Evolutionary conservation across 2,329 filamentous ascomycete species (phyloP), one percentile per base, ranked within the genome.

Genomic region (Orbilia oligospora): DNA sequence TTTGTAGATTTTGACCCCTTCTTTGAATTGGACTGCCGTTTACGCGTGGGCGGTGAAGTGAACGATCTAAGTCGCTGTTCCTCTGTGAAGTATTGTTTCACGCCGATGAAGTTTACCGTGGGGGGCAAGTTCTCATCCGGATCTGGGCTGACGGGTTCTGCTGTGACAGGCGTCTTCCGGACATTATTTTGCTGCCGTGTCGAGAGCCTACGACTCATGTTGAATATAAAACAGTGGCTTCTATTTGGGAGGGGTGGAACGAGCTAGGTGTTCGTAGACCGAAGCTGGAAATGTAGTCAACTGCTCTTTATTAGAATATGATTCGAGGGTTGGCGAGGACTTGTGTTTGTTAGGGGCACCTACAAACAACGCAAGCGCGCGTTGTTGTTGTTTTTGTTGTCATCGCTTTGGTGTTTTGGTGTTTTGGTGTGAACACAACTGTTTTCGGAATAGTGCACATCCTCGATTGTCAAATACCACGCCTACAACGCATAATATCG

Each of bases 341-440:
- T 36, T 8, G 14, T 9, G 38, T 4, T 9, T 38, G 63, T 53
- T 55, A 30, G 20, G 16, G 48, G 64, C 46, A 27, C 20, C 33
- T 4, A 36, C 27, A 24, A n/a, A 48, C 48, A 24, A 56, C 6
- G 20, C 18, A 20, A 9, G 46, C 64, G 71, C 71, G 71, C 55
- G 30, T 68, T 68, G 63, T 75, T 75, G 71, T 75, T 75, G 71
- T 75, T 75, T 68, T 68, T 69, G 71, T 75, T 69, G 55, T 58
- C 55, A 41, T 75, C 0, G 22, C 4, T 64, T 48, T 63, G 71
- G 36, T 66, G 64, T 75, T 75, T 75, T 64, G 48, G n/a, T n/a
- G n/a, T n/a, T 53, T 68, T 46, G 24, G 14, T n/a, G n/a, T n/a
- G n/a, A n/a, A n/a, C n/a, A 8, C 20, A n/a, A 22, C 61, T 10